A percentile compares a stretch with the other conserved stretches of the same genome.
Evolutionary conservation across 2,329 filamentous ascomycete species (phyloP).

Genomic region (Venturia effusa): DNA sequence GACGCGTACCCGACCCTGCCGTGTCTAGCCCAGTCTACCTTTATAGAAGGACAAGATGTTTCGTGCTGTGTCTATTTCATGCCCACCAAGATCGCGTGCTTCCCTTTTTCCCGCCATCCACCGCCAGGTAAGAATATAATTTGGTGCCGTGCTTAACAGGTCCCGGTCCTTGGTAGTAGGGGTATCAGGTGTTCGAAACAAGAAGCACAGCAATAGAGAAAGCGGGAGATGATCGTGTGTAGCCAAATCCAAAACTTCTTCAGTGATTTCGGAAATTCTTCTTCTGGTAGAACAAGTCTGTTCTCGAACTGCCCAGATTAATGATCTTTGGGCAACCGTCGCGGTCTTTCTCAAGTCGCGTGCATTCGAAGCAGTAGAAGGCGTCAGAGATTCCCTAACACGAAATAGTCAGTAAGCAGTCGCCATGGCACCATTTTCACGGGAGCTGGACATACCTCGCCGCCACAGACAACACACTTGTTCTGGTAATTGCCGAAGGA

Average conservation of each 20-base stretch:
- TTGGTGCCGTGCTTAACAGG: neutral
- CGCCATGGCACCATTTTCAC: no score
- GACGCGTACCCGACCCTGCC: neutral
- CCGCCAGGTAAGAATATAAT: neutral
- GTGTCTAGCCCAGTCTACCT: neutral
- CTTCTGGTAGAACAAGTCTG: constrained; percentile 75
- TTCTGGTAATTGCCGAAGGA: constrained; percentile 99
- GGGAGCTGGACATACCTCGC: constrained; percentile 43
- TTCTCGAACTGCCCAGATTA: constrained; percentile 89
- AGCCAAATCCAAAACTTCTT: neutral
- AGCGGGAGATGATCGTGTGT: neutral
- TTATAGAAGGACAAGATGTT: neutral
- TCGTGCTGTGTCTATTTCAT: neutral
- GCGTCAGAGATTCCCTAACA: constrained; percentile 84
- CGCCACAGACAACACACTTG: constrained; percentile 97
- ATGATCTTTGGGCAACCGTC: constrained; percentile 99
- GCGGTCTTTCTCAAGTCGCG: constrained; percentile 87
- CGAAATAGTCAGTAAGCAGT: neutral
- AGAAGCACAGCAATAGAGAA: neutral
- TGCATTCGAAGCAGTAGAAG: constrained; percentile 99
- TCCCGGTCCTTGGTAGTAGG: neutral
- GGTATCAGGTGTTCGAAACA: neutral
- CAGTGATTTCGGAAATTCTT: constrained; percentile 56
- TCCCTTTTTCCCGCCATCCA: neutral
- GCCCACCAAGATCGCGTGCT: neutral